Percentiles rank a stretch among this genome's conserved stretches.
phyloP scores from a whole-genome alignment of 2,329 filamentous ascomycete genomes.

The Fonsecaea nubica region DNA sequence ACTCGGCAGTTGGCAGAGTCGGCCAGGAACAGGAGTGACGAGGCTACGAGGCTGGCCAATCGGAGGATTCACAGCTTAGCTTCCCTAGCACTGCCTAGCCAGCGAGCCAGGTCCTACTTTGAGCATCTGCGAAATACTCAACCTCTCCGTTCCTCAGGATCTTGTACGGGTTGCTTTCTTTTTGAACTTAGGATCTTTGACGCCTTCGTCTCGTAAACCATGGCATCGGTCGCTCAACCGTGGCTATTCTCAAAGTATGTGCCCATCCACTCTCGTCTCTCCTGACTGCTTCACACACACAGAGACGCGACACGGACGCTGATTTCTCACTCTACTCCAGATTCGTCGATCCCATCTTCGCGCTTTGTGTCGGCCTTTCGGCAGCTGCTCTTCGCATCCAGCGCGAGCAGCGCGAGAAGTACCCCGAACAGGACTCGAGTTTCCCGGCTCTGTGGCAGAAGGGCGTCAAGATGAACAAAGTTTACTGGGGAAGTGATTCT shows the following conservation, averaged over 20 bases:
- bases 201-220: not conserved
- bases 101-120: not conserved
- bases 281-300: not conserved
- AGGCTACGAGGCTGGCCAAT: constrained; percentile 4
- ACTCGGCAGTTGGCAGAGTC: too few species aligned
- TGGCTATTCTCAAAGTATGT: constrained; percentile 53
- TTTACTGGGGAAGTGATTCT: constrained; percentile 30
- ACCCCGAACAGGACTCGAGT: constrained; percentile 47
- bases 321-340: constrained; percentile 42
- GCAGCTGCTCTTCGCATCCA: constrained; percentile 62
- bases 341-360: constrained; percentile 62
- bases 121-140: not conserved
- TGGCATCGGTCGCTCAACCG: constrained; percentile 40
- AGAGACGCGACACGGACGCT: not conserved
- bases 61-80: not conserved
- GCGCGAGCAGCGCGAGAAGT: constrained; percentile 59
- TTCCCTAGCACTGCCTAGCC: too few species aligned
- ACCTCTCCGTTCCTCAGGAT: not conserved
- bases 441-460: constrained; percentile 36
- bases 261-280: not conserved
- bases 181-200: not conserved
- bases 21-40: not conserved
- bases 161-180: not conserved
- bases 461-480: constrained; percentile 29
- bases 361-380: constrained; percentile 58